Base-by-base conservation (phyloP, 1,284 basidiomycete species). In the Cryptococcus sp. region DNA sequence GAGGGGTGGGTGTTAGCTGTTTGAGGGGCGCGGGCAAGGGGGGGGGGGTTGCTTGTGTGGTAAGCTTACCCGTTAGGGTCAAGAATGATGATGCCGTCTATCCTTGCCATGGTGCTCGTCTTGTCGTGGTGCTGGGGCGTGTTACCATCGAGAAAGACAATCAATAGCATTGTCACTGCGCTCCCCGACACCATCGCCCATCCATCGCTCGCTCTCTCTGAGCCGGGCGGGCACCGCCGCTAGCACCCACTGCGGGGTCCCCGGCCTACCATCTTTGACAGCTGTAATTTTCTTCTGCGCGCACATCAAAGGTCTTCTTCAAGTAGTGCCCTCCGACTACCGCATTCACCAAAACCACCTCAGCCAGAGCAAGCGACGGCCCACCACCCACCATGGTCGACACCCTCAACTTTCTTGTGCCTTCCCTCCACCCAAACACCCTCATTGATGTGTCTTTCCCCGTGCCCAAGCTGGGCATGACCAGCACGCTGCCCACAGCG, bases 81-180 rank as follows among this genome's bases (percentile, higher is more conserved):
- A 53, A 95, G 80, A 60, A 95, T 87, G 70, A 96, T 93, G 60
- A 96, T 80, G 12, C 92, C 92, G 78, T 96, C 92, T 73, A 96
- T 87, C 36, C 71, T 55, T 4, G 73, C 61, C 76, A 77, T 76
- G 21, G 18, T 62, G 50, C 5, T n/a, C 52, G 15, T 20, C 9
- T 50, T 38, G 4, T 6, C 11, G 12, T 4, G 1, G 39, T 50
- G 28, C 28, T 33, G 28, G 28, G 28, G 9, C 4, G 28, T 9
- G 9, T 4, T 5, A 33, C 28, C 4, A 33, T 4, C 4, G 5
- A 33, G 9, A 9, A 33, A 33, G 28, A 33, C 28, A 33, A 33
- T 4, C 5, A 21, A 16, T 47, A n/a, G n/a, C 39, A n/a, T 57
- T 18, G 28, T 13, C 21, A 44, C 11, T 13, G 24, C 46, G 20